Evolutionary conservation across 768 basidiomycete genomes (phyloP), one percentile per base, ranked within the genome.

Genomic region (Suillus ampliporus): DNA sequence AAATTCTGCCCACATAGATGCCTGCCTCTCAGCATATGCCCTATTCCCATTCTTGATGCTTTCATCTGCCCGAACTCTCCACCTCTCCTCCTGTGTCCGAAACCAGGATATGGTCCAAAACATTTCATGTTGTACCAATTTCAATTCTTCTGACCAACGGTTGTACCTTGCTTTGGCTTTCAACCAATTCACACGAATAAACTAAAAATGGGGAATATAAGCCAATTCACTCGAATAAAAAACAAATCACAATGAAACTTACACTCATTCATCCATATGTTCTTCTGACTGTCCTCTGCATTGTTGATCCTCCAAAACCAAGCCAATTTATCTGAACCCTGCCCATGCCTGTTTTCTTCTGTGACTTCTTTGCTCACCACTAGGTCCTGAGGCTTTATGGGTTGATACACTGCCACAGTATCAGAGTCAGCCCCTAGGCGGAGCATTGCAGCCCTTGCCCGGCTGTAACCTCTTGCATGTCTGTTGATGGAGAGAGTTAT

Each of bases 51-150:
- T 15, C 14, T 23, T 26, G 23, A 13, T 15, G 21, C 50, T 26
- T 14, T 17, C 23, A 17, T 14, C 34, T 14, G 50, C 50, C 50
- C 14, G 34, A 14, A 15, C 15, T 31, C 21, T 52, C 50, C 50
- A 52, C 50, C 34, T 23, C 13, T 52, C 15, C 50, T 26, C 17
- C 34, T 26, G 14, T 14, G 14, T 14, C 4, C 13, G 14, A 31
- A 66, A 67, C 28, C 57, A 69, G 34, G 44, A 17, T 11, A 63
- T n/a, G 1, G 65, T 61, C 69, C 68, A 70, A 8, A 58, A 10
- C 66, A 70, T 67, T 52, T 69, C 66, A 61, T 67, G 50, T 54
- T 37, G 31, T 11, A 67, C 35, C 28, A 65, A 28, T 15, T 40
- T 54, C 19, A 65, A 10, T 54, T 70, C 68, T 41, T 70, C 66